Percentiles rank a stretch among this genome's conserved stretches.
Evolutionary conservation across 768 basidiomycete species (phyloP).

Genomic region (Auricularia cornea): DNA sequence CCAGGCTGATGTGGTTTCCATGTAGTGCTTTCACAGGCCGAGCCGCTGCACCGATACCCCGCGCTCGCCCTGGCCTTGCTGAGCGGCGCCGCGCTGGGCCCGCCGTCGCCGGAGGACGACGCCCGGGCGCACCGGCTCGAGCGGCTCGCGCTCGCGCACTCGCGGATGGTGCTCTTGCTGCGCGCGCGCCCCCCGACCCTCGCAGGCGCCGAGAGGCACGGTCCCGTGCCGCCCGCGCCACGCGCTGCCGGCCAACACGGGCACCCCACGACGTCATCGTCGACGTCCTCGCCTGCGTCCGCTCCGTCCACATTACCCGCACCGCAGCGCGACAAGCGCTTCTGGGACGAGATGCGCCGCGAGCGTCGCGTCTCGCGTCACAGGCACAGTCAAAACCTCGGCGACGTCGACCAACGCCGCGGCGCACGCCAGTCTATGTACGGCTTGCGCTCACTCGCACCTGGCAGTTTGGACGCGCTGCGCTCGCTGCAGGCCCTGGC

Average conservation of each 20-base stretch:
- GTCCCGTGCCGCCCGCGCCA: not conserved
- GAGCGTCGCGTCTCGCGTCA: not conserved
- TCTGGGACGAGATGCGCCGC: not conserved
- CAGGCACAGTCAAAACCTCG: not conserved
- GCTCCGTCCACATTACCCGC: not conserved
- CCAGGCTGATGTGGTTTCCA: not conserved
- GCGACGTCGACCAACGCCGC: not conserved
- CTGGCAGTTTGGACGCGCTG: conserved; percentile 2
- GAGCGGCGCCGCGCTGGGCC: conserved; percentile 19
- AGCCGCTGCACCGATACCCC: conserved; percentile 63
- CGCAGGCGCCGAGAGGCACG: conserved; percentile 2
- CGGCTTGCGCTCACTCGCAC: conserved; percentile 8
- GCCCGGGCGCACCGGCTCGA: conserved; percentile 5
- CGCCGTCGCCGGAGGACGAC: conserved; percentile 15
- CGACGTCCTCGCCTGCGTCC: not conserved
- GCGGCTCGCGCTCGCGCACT: conserved; percentile 42
- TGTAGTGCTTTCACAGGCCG: conserved; percentile 55
- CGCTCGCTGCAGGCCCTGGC: conserved; percentile 45
- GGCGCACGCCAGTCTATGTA: not conserved
- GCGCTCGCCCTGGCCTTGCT: conserved; percentile 54
- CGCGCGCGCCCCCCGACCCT: conserved; percentile 36
- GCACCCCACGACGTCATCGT: not conserved
- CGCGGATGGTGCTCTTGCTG: conserved; percentile 66
- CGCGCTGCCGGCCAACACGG: not conserved
- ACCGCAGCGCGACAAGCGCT: not conserved